Evolutionary conservation across 768 basidiomycete species (phyloP), one percentile per base, ranked within the genome.

Genomic region (Auricularia cornea): DNA sequence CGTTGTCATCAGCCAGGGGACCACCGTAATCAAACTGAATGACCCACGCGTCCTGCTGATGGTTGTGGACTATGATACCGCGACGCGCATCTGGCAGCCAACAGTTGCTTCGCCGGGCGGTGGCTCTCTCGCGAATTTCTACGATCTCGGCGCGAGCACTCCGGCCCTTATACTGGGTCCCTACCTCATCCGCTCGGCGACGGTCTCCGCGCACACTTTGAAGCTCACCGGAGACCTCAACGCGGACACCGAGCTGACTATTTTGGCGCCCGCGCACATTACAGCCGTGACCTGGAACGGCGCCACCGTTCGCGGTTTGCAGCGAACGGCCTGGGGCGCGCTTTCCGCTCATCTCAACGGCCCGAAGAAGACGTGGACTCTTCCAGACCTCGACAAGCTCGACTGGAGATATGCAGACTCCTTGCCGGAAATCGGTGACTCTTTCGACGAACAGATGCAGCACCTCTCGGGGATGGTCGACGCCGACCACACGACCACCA

Each of bases 111-210:
- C 66, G 4, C 31, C 48, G 3, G 66, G 67, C 63, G 68, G 70
- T 57, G 62, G 52, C n/a, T 62, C 70, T 40, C 69, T 68, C 33
- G 67, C 63, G 56, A 67, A 57, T 20, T 57, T 29, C 33, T 63
- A 35, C 35, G 60, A 51, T 10, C 61, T 60, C 20, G 23, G 54
- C 59, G 40, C 57, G 59, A 20, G 67, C 31, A 64, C 67, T 1
- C 65, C 68, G 30, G 70, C 68, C 11, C 51, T 73, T 5, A 66
- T 73, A 41, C 28, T 64, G 29, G 73, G 74, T 3, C 72, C 73
- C 23, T 73, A 74, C 65, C 70, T 75, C 52, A 73, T 75, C 16
- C 72, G 74, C n/a, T 71, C 69, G 63, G 73, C 70, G 4, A 59
- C 67, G 2, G 59, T 69, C 31, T 38, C 56, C 3, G 64, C 59